A percentile compares a stretch with the other conserved stretches of the same genome.
phyloP scores from a whole-genome alignment of 306 rosid genomes.

The Cicer yamashitae region DNA sequence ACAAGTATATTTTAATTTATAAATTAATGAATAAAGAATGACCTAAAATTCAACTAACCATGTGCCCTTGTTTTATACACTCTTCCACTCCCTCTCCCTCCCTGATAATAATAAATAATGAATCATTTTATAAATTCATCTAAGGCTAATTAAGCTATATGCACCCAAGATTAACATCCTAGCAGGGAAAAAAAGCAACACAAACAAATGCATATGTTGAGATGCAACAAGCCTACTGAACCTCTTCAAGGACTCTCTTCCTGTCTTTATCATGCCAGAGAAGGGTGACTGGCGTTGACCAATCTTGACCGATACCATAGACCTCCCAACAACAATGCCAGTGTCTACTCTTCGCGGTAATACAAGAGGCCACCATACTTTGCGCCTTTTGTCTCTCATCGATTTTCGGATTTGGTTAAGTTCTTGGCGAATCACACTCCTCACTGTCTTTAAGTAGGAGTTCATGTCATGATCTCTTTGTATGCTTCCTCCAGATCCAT shows the following conservation, averaged over 20 bases:
- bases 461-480: conserved; percentile 94
- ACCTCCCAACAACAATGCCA: conserved; percentile 58
- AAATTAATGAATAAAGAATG: conserved; percentile 84
- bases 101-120: conserved; percentile 31
- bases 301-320: conserved; percentile 48
- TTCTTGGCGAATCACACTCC: conserved; percentile 78
- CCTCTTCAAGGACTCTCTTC: conserved; percentile 73
- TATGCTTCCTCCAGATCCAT: conserved; percentile 82
- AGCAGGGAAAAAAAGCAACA: conserved; percentile 73
- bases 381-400: conserved; percentile 66
- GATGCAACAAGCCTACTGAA: conserved; percentile 80
- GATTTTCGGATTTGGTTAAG: conserved; percentile 65
- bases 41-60: conserved; percentile 49
- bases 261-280: conserved; percentile 65
- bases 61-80: conserved; percentile 48
- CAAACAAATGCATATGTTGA: conserved; percentile 78
- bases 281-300: conserved; percentile 60
- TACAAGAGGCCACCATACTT: conserved; percentile 81
- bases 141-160: conserved; percentile 49
- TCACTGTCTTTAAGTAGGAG: conserved; percentile 71
- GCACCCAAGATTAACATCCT: conserved; percentile 65
- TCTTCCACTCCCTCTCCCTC: conserved; percentile 28
- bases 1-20: conserved; percentile 32
- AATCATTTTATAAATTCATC: conserved; percentile 41
- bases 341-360: conserved; percentile 47